A percentile compares a stretch with the other conserved stretches of the same genome.
Conservation (phyloP, 352 stramenopile species). For the Phytophthora sp. region DNA sequence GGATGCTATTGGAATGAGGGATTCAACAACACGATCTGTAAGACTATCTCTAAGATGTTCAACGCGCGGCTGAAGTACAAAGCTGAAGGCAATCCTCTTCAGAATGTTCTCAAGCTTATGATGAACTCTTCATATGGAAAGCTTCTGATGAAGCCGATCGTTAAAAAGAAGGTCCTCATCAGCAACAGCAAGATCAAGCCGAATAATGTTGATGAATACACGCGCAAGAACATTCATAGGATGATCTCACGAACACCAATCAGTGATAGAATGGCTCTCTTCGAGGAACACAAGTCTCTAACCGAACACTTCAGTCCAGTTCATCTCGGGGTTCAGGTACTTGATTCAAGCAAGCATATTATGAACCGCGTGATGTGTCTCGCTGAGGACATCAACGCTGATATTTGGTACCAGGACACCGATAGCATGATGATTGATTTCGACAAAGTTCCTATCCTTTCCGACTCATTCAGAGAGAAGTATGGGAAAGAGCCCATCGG, state of each 20-base stretch:
- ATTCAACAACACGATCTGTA: no score
- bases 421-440: background rate
- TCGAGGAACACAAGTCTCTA: no score
- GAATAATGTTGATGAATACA: conserved; percentile 5
- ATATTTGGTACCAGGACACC: conserved; percentile 13
- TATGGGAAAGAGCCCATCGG: background rate
- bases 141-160: conserved; percentile 4
- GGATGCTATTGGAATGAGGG: no score
- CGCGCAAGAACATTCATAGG: no score
- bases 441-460: background rate
- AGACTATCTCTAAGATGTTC: no score
- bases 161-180: conserved; percentile 7
- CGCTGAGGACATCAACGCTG: background rate
- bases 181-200: background rate
- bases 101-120: no score
- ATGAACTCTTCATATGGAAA: conserved; percentile 10
- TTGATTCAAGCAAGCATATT: conserved; percentile 1
- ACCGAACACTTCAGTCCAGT: no score
- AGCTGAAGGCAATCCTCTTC: no score
- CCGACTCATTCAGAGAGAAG: background rate
- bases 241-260: no score
- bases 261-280: no score
- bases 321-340: no score
- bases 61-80: no score
- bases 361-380: conserved; percentile 11